Evolutionary conservation across 2,329 filamentous ascomycete genomes (phyloP), one percentile per base, ranked within the genome.

Genomic region (Calonectria hawksworthii): DNA sequence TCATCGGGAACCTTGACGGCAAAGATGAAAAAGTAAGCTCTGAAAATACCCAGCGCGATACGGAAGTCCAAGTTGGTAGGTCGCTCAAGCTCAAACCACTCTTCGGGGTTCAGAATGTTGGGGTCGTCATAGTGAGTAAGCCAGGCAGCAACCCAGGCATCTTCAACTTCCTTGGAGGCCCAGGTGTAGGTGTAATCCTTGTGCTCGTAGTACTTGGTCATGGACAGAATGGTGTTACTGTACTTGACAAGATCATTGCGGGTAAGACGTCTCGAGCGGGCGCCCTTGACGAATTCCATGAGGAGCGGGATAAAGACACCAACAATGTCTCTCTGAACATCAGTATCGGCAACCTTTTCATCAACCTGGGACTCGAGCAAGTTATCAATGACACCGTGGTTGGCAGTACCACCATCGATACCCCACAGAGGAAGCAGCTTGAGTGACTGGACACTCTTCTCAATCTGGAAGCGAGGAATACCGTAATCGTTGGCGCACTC

Each of bases 401-500:
- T 77, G 3, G 76, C 76, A 1, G 76, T 78, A 51, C 73, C 73
- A 21, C 74, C 74, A 34, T 78, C 76, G 7, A 78, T 71, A 18
- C 76, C 76, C 76, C 76, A 78, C 2, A 78, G 76, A 38, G 76
- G 76, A 14, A 78, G 51, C 4, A 78, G 7, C 51, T 78, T 78
- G 32, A 78, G 50, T 1, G 76, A 78, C 26, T 78, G 76, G 1
- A 78, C 76, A n/a, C 74, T 78, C 68, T 75, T 78, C 74, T 78
- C 76, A 10, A 78, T 68, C 36, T 78, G 76, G 69, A 78, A 78
- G 0, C 76, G 74, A 10, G 76, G 76, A 34, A 77, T 76, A 10
- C 76, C 76, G 13, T 75, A 78, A 6, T 78, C 76, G 36, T 78
- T 78, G 16, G 76, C 76, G 13, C 76, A 78, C 44, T 78, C 76